A percentile compares a stretch with the other conserved stretches of the same genome.
phyloP scores from a whole-genome alignment of 345 rosid genomes.

The Camelina neglecta region DNA sequence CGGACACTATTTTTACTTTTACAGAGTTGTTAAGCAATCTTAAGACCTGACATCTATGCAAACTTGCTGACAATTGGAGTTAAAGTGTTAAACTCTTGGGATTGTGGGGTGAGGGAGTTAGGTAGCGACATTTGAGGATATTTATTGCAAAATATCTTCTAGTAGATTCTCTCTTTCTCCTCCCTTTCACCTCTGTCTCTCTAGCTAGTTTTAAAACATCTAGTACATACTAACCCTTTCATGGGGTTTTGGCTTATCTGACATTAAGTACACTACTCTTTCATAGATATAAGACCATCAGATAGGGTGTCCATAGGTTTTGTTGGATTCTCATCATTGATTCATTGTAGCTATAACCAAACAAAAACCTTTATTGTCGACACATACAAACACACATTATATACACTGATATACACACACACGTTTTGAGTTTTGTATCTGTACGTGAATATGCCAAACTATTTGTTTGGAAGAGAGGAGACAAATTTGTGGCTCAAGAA shows the following conservation, averaged over 20 bases:
- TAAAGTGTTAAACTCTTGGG: constrained; percentile 15
- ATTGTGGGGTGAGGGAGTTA: constrained; percentile 24
- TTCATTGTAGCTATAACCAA: constrained; percentile 28
- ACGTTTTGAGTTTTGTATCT: constrained; percentile 29
- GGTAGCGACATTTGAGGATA: constrained; percentile 28
- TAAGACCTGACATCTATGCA: constrained; percentile 18
- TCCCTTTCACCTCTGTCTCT: background rate
- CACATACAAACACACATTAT: constrained; percentile 17
- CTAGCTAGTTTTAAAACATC: constrained; percentile 14
- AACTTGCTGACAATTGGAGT: constrained; percentile 19
- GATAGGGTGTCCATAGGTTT: constrained; percentile 27
- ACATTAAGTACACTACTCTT: constrained; percentile 25
- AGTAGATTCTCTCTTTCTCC: constrained; percentile 20
- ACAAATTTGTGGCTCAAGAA: constrained; percentile 45
- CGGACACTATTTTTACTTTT: background rate
- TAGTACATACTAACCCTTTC: constrained; percentile 14
- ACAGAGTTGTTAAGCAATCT: constrained; percentile 5
- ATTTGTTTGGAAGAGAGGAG: constrained; percentile 40
- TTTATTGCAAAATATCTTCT: constrained; percentile 32
- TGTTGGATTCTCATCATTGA: constrained; percentile 34
- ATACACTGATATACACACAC: background rate
- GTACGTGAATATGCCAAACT: constrained; percentile 28
- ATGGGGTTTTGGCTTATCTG: constrained; percentile 35
- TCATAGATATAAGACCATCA: constrained; percentile 34
- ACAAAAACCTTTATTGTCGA: constrained; percentile 32